These are phyloP conservation scores for Westerdykella ornata DNA, from an alignment of 2,329 filamentous ascomycete species.

Conservation along the genomic window DNA sequence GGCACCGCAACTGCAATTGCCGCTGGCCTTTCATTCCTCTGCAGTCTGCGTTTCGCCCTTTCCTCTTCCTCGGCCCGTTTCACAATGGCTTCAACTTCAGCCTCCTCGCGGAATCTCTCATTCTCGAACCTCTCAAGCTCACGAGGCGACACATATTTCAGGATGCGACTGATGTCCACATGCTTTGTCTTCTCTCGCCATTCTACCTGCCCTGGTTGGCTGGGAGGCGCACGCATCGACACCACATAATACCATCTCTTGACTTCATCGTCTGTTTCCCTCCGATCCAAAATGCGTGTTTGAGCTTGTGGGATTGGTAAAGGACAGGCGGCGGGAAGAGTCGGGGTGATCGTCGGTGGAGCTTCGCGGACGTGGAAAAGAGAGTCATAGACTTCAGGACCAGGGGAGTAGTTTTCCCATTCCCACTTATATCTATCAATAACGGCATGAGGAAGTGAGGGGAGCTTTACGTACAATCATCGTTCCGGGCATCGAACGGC, in stretches of 20 bases:
- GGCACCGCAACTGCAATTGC: not conserved
- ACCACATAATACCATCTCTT: conserved; percentile 24
- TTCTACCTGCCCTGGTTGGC: not conserved
- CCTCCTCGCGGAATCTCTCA: conserved; percentile 23
- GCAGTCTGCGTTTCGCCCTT: conserved; percentile 11
- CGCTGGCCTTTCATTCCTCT: conserved; percentile 19
- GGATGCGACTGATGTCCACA: conserved; percentile 25
- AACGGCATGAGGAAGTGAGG: conserved; percentile 1
- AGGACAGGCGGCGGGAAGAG: conserved; percentile 19
- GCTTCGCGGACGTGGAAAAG: conserved; percentile 26
- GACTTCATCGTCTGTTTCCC: conserved; percentile 19
- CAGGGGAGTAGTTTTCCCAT: conserved; percentile 26
- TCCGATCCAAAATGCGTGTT: conserved; percentile 26
- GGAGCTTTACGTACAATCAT: conserved; percentile 9
- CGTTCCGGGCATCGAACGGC: conserved; percentile 7
- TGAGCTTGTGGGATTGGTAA: conserved; percentile 16
- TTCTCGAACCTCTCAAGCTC: conserved; percentile 33
- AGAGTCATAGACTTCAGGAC: conserved; percentile 23
- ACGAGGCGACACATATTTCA: conserved; percentile 23
- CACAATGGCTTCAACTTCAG: conserved; percentile 20
- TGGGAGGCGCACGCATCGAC: conserved; percentile 6
- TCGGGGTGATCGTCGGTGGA: conserved; percentile 22
- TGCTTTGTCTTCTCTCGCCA: conserved; percentile 6
- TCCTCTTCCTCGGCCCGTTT: conserved; percentile 19
- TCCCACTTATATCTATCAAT: conserved; percentile 16